Evolutionary conservation across 495 filamentous ascomycete genomes (phyloP), one percentile per base, ranked within the genome.

Genomic region (Penicillium roqueforti): DNA sequence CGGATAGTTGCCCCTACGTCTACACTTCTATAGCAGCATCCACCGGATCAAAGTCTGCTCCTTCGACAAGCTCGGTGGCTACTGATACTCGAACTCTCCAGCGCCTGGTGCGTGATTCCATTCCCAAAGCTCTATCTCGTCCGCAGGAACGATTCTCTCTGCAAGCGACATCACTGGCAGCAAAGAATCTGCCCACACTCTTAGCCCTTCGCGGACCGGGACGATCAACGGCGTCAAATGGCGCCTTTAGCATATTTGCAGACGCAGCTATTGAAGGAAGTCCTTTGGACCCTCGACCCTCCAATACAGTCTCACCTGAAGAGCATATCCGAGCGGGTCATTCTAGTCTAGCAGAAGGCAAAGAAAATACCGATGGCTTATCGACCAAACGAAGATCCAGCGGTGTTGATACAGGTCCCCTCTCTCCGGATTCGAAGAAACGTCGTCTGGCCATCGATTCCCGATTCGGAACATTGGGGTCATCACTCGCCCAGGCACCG

Each of bases 181-280:
- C 88, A 14, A 82, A 82, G 60, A 88, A 84, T 48, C 71, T 96
- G 4, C 70, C 76, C 11, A 81, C 85, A 1, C 71, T 95, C 49
- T 66, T 89, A 1, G 71, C 79, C 4, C 72, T 85, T 18, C 78
- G 87, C 3, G 90, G 91, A 5, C 68, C 83, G 0, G 86, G 82
- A 0, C 74, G 86, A 20, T 83, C 77, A 8, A 87, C 86, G 58
- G 74, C 76, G 3, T 85, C 88, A 3, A 81, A 80, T 7, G 90
- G 89, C 1, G 89, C 86, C 9, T 96, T 88, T 80, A 80, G 85
- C 47, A 77, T 90, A 4, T 96, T 93, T 59, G 81, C 84, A 3
- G 84, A 87, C 51, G 79, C 82, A 26, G 80, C 73, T 19, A 58
- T 77, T 18, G 79, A 78, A 44, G 79, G 80, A 41, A 82, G 75